Base-by-base conservation (phyloP, 192 early-diverging fungal genomes). In the Pecoramyces ruminantium region DNA sequence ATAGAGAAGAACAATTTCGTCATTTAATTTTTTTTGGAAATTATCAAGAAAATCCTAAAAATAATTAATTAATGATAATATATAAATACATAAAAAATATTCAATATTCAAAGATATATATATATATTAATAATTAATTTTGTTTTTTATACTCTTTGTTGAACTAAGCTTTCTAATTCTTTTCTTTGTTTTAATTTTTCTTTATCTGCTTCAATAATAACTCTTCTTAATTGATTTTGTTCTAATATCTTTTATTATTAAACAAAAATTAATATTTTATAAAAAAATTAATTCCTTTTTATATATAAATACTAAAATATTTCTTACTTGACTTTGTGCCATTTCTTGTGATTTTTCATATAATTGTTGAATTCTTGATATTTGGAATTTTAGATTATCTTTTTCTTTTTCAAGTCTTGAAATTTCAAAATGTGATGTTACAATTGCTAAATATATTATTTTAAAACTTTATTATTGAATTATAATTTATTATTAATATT, bases 401-500 rank as follows among this genome's bases (percentile, higher is more conserved):
- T 91, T 91, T 82, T 90, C 90, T 81, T 91, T 91, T 77, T 90
- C 90, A 18, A 90, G 81, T 82, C 90, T 89, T 13, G 87, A 84
- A 58, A 88, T 87, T 79, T 91, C 90, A 79, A 90, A 87, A 78
- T 87, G 87, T 79, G 88, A 88, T 81, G 89, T 91, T 30, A 87
- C 88, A 18, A 91, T 84, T 9, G 87, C 89, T 89, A 79, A 18
- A 13, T n/a, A n/a, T n/a, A 80, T 17, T 17, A 4, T 28, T 9
- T 25, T 25, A 40, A 6, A 9, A 79, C 8, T 79, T 29, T 28
- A 25, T 79, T 25, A 79, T 28, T 34, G 11, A 34, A 25, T 6
- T 29, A 51, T n/a, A n/a, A n/a, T n/a, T n/a, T n/a, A n/a, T n/a
- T n/a, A n/a, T n/a, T n/a, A n/a, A n/a, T n/a, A n/a, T n/a, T n/a